These are phyloP conservation scores for Colletotrichum sansevieriae DNA, from an alignment of 2,329 filamentous ascomycete species.

Conservation along the genomic window DNA sequence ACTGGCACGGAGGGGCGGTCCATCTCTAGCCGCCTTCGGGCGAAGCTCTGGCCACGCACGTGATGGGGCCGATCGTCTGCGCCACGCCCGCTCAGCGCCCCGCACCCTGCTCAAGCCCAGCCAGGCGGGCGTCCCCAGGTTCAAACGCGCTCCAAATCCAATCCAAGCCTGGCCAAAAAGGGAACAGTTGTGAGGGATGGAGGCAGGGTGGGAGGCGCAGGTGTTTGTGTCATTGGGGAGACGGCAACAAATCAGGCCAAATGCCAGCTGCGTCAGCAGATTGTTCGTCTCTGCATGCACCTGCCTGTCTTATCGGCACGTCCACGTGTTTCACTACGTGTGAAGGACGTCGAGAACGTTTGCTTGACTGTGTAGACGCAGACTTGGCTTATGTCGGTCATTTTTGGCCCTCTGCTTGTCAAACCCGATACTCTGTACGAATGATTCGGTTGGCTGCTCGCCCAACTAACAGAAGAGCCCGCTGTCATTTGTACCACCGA, in stretches of 20 bases:
- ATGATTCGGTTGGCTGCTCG: slow-evolving; percentile 18
- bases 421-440: neutral
- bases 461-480: neutral
- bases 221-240: slow-evolving; percentile 6
- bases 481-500: neutral
- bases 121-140: slow-evolving; percentile 13
- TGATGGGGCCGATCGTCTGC: slow-evolving; percentile 29
- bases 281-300: slow-evolving; percentile 1
- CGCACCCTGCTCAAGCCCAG: neutral
- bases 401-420: neutral
- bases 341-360: slow-evolving; percentile 1
- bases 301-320: neutral
- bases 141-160: slow-evolving; percentile 24
- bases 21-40: slow-evolving; percentile 14
- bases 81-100: neutral
- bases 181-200: slow-evolving; percentile 5
- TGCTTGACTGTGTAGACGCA: neutral
- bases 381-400: slow-evolving; percentile 10
- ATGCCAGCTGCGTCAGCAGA: slow-evolving; percentile 27
- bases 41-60: slow-evolving; percentile 22
- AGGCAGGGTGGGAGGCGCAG: slow-evolving; percentile 15
- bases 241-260: slow-evolving; percentile 1
- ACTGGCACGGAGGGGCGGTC: neutral
- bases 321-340: slow-evolving; percentile 9
- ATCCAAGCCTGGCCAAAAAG: slow-evolving; percentile 10